Evolutionary conservation across 441 rosid genomes (phyloP), one percentile per base, ranked within the genome.

Genomic region (Adansonia grandidieri): DNA sequence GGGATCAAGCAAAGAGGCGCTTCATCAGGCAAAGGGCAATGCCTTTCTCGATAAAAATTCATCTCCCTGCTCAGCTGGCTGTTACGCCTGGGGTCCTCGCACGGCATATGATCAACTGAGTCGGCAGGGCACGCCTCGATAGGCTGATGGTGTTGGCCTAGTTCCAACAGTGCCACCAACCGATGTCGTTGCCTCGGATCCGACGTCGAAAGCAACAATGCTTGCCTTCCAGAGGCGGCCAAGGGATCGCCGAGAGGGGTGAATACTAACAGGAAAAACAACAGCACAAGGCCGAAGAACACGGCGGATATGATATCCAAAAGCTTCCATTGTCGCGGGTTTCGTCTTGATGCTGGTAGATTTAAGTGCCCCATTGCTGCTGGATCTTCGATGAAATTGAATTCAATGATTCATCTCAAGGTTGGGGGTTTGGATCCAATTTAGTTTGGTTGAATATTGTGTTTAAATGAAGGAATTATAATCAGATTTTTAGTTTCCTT

Each of bases 201-300:
- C 17, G 93, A 81, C 17, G 91, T 87, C 67, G 98, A 92, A 40
- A 87, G 89, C 19, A 94, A 89, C 60, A 96, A 88, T 11, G 98
- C 77, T 19, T 91, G 97, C 1, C 97, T 92, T 42, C 99, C 98
- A 17, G 98, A 94, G 42, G 97, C 97, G 24, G 98, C 99, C 69
- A 91, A 88, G 79, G 99, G 91, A 82, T 96, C 99, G 4, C 99
- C 99, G 5, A 94, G 92, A n/a, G 92, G 97, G 76, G 97, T 96
- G 84, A 91, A 92, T 73, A 94, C 87, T 15, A 96, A 86, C 73
- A 94, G 68, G 88, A 96, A 92, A 90, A 96, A 96, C 76, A 96
- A 86, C 50, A 92, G 56, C 14, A 96, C 98, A 47, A 96, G 74
- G n/a, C 87, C 92, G 51, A 96, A 93, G 81, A 96, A 91, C 0